A percentile compares a stretch with the other conserved stretches of the same genome.
Evolutionary conservation across 2,329 filamentous ascomycete genomes (phyloP).

Genomic region (Pezicula carpinea): DNA sequence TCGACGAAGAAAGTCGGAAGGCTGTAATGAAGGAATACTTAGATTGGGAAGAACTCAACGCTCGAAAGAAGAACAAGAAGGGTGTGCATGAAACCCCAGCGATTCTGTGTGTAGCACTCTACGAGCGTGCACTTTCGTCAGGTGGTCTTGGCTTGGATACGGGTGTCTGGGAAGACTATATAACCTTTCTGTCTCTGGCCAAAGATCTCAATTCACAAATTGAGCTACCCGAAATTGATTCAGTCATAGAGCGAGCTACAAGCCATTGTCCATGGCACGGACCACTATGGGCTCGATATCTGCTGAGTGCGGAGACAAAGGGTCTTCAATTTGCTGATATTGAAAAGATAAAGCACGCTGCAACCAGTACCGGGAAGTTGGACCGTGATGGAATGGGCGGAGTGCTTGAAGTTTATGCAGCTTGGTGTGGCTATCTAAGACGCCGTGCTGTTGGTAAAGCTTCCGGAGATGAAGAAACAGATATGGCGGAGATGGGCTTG

Average conservation of each 20-base stretch:
- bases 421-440: conserved; percentile 92
- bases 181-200: conserved; percentile 22
- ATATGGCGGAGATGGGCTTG: conserved; percentile 87
- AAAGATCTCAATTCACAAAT: conserved; percentile 27
- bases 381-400: conserved; percentile 84
- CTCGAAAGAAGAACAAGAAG: conserved; percentile 47
- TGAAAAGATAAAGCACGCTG: conserved; percentile 85
- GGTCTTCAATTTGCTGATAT: conserved; percentile 73
- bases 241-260: conserved; percentile 75
- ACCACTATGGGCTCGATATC: conserved; percentile 82
- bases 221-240: conserved; percentile 49
- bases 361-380: conserved; percentile 79
- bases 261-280: conserved; percentile 93
- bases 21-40: conserved; percentile 63
- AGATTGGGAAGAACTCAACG: conserved; percentile 64
- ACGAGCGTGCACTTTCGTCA: conserved; percentile 66
- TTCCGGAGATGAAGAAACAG: conserved; percentile 75
- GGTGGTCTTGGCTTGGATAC: conserved; percentile 67
- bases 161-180: conserved; percentile 75
- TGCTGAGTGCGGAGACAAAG: conserved; percentile 78
- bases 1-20: conserved; percentile 51
- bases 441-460: conserved; percentile 73
- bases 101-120: conserved; percentile 60
- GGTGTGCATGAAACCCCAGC: conserved; percentile 40
- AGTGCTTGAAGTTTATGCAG: conserved; percentile 83